Conservation (phyloP, 768 basidiomycete genomes). For the Tulasnella sp. region DNA sequence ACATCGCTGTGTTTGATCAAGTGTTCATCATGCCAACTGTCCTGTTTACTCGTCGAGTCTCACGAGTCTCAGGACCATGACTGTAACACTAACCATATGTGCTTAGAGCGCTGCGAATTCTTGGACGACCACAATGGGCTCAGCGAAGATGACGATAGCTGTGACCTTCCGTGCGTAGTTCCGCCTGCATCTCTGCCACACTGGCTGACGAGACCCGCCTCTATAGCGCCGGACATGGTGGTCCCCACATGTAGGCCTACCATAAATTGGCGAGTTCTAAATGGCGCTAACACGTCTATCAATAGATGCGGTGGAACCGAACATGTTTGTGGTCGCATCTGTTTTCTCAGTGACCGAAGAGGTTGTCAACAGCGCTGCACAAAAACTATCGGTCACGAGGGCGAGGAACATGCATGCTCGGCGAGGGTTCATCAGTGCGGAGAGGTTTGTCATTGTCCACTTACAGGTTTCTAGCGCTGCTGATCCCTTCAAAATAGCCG, state of each 20-base stretch:
- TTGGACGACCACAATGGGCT: slow-evolving; percentile 30
- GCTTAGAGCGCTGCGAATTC: slow-evolving; percentile 37
- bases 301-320: slow-evolving; percentile 41
- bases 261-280: not conserved
- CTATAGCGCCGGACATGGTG: slow-evolving; percentile 47
- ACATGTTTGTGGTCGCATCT: slow-evolving; percentile 46
- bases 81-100: slow-evolving; percentile 42
- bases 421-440: slow-evolving; percentile 47
- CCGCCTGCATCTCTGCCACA: too few relatives aligned
- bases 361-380: slow-evolving; percentile 46
- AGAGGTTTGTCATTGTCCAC: slow-evolving; percentile 28
- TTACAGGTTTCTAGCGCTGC: not conserved
- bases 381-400: slow-evolving; percentile 42
- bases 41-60: slow-evolving; percentile 37
- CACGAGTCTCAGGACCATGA: slow-evolving; percentile 40
- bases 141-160: slow-evolving; percentile 20
- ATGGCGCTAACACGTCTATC: too few relatives aligned
- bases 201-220: not conserved
- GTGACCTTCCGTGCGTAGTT: slow-evolving; percentile 38
- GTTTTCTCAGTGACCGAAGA: slow-evolving; percentile 35
- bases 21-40: slow-evolving; percentile 40
- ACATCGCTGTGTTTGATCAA: slow-evolving; percentile 41
- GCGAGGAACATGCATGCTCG: slow-evolving; percentile 43
- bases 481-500: slow-evolving; percentile 26
- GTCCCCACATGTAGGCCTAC: slow-evolving; percentile 40